Evolutionary conservation across 2,329 filamentous ascomycete genomes (phyloP).

Genomic region (Cercospora sp.): DNA sequence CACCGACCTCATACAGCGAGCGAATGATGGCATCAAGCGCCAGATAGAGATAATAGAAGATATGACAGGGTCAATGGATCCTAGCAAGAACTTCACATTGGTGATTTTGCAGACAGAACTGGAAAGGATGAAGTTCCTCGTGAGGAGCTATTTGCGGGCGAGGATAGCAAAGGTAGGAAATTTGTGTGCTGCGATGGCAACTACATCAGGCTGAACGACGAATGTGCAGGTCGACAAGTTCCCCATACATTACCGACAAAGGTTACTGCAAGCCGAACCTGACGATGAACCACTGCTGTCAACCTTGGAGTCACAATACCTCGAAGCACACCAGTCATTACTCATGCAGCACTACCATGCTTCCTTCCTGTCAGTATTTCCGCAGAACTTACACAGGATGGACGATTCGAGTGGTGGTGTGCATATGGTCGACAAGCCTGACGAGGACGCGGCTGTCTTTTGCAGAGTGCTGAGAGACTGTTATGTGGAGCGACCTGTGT

Average conservation of each 20-base stretch:
- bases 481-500: conserved; percentile 61
- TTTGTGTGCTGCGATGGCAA: too few relatives aligned
- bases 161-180: conserved; percentile 69
- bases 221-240: conserved; percentile 68
- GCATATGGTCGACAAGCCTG: conserved; percentile 88
- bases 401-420: conserved; percentile 89
- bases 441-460: conserved; percentile 81
- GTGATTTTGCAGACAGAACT: conserved; percentile 97
- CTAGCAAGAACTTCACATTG: conserved; percentile 86
- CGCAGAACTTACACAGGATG: conserved; percentile 72
- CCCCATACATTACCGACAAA: conserved; percentile 69
- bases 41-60: conserved; percentile 46
- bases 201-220: not conserved
- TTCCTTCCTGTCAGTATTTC: conserved; percentile 83
- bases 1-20: conserved; percentile 64
- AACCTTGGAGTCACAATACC: conserved; percentile 74
- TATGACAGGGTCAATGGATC: conserved; percentile 80
- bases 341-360: conserved; percentile 80
- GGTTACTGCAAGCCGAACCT: conserved; percentile 37
- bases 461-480: conserved; percentile 66
- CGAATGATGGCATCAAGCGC: conserved; percentile 15
- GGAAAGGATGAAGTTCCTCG: conserved; percentile 87
- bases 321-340: conserved; percentile 79
- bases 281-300: conserved; percentile 57
- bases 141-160: conserved; percentile 77